phyloP scores from a whole-genome alignment of 768 basidiomycete species.

The Leccinum variicolor region DNA sequence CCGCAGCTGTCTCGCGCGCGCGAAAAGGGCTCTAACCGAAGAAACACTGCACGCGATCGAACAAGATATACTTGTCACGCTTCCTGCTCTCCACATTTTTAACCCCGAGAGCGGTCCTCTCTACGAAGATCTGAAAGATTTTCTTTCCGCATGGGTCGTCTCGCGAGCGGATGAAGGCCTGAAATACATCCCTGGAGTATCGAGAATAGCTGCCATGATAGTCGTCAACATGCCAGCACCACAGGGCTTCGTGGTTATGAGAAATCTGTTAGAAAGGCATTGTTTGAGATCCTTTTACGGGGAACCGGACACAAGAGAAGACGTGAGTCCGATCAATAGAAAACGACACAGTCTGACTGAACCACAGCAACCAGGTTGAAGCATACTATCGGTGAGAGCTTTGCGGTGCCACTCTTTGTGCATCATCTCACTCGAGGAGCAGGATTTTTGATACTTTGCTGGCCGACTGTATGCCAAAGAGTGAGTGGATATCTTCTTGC shows the following conservation, averaged over 20 bases:
- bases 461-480: slow-evolving; percentile 92
- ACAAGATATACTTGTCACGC: slow-evolving; percentile 67
- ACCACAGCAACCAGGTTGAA: slow-evolving; percentile 57
- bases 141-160: slow-evolving; percentile 87
- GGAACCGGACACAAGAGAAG: slow-evolving; percentile 63
- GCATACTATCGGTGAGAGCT: slow-evolving; percentile 77
- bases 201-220: slow-evolving; percentile 83
- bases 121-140: slow-evolving; percentile 76
- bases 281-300: slow-evolving; percentile 85
- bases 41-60: slow-evolving; percentile 64
- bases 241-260: slow-evolving; percentile 77
- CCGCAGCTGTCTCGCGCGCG: slow-evolving; percentile 66
- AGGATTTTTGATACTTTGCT: slow-evolving; percentile 92
- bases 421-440: slow-evolving; percentile 12
- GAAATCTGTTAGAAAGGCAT: slow-evolving; percentile 83
- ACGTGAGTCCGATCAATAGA: slow-evolving; percentile 51
- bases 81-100: slow-evolving; percentile 81
- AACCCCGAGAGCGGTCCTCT: slow-evolving; percentile 72
- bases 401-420: neutral
- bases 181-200: slow-evolving; percentile 64
- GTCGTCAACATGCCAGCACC: slow-evolving; percentile 75
- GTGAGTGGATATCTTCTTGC: slow-evolving; percentile 39
- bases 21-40: slow-evolving; percentile 60
- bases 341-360: slow-evolving; percentile 27
- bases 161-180: slow-evolving; percentile 80